Evolutionary conservation across 116 monocot genomes (phyloP), one percentile per base, ranked within the genome.

Genomic region (Trichopus zeylanicus): DNA sequence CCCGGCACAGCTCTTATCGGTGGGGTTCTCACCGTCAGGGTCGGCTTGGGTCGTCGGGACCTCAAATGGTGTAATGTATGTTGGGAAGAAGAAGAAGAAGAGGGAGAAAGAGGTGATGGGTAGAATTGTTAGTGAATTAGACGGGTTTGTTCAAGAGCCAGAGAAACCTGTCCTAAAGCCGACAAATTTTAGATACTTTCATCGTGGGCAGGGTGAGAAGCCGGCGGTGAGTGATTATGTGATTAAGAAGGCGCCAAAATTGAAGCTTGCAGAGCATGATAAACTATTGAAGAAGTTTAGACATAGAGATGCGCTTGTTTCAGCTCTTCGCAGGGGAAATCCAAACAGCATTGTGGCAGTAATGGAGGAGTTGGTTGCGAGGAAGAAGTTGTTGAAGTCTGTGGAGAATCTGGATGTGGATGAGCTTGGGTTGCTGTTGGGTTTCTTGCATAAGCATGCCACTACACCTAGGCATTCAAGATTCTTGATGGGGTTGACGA

Each of bases 351-450:
- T 75, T 48, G 66, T 89, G 61, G 86, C 94, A 4, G 89, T 94
- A 16, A 69, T 94, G 75, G 81, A 83, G 60, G 94, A 94, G 61
- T 31, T 94, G 64, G 76, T 94, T 16, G 72, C 86, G 21, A 94
- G 89, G 67, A 94, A 68, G 73, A 94, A 94, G 76, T 68, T 94
- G 29, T 1, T 94, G 12, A 73, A 46, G 55, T 83, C 80, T 20
- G 58, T 94, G 15, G 70, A 11, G 42, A 86, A 89, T 69, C 57
- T 94, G 69, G 86, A 89, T 30, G 59, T 20, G 0, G 72, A 83
- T 57, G 94, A 83, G 59, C 78, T 94, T 31, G 76, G 69, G 13
- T 18, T 81, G 63, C 71, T 94, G 0, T 62, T 94, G 30, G 46
- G 63, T 37, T 94, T 94, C 48, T 57, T 94, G 31, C 73, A 78